Conservation (phyloP, 1,139 yeast species). For the Wickerhamomyces sp. region DNA sequence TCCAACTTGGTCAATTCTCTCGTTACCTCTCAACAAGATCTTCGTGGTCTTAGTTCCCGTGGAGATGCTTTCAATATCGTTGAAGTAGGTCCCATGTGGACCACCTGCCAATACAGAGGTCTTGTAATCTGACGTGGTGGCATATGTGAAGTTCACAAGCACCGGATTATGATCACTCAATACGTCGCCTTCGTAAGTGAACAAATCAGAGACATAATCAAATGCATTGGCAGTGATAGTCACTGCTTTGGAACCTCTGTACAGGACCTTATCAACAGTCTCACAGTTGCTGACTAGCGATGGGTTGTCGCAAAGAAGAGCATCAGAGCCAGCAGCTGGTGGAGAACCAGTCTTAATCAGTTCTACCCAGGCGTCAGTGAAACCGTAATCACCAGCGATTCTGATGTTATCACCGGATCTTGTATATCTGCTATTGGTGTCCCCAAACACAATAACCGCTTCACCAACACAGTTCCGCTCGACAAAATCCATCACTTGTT, state of each 20-base stretch:
- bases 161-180: constrained; percentile 9
- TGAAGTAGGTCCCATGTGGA: constrained; percentile 5
- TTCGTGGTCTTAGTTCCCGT: constrained; percentile 3
- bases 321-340: constrained; percentile 5
- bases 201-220: constrained; percentile 4
- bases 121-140: constrained; percentile 2
- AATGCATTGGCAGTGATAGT: constrained; percentile 2
- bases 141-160: constrained; percentile 6
- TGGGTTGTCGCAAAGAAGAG: constrained; percentile 6
- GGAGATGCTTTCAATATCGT: constrained; percentile 3
- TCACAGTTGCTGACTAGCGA: constrained; percentile 5
- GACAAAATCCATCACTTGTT: constrained; percentile 9
- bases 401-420: constrained; percentile 5
- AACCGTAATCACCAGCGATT: constrained; percentile 2
- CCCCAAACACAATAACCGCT: constrained; percentile 8
- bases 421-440: constrained; percentile 8
- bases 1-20: constrained; percentile 5
- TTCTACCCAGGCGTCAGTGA: constrained; percentile 8
- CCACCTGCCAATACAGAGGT: constrained; percentile 5
- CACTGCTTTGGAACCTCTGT: constrained; percentile 5
- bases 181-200: constrained; percentile 3
- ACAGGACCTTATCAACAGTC: constrained; percentile 7
- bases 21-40: constrained; percentile 4
- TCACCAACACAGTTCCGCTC: constrained; percentile 4
- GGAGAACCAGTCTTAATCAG: constrained; percentile 1